Conservation (phyloP, 768 basidiomycete genomes). For the Austroboletus festivus region DNA sequence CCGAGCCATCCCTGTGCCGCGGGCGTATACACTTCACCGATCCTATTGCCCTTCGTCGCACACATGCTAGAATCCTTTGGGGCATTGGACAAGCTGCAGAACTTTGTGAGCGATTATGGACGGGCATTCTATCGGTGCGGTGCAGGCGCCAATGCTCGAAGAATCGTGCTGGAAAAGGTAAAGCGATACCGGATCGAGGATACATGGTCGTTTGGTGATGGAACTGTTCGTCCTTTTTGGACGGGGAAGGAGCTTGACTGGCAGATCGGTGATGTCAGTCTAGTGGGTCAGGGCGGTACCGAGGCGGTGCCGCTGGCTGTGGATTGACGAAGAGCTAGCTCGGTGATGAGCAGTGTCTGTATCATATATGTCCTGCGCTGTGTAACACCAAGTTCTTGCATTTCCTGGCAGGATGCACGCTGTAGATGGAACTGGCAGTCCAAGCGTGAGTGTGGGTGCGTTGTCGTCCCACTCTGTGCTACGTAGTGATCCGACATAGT, state of each 20-base stretch:
- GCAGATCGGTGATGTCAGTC: conserved; percentile 43
- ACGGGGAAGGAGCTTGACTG: conserved; percentile 78
- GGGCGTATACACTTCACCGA: conserved; percentile 92
- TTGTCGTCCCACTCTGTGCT: not conserved
- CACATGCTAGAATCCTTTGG: conserved; percentile 85
- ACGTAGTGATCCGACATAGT: no score
- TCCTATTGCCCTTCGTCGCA: conserved; percentile 86
- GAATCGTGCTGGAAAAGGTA: conserved; percentile 45
- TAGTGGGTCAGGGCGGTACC: conserved; percentile 9
- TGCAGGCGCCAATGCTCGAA: conserved; percentile 28
- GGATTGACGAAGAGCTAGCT: conserved; percentile 8
- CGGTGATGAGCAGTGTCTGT: conserved; percentile 8
- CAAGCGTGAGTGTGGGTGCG: conserved; percentile 12
- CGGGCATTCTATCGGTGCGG: conserved; percentile 69
- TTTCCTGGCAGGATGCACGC: not conserved
- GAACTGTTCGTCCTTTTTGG: conserved; percentile 81
- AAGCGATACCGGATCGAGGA: conserved; percentile 41
- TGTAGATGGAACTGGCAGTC: not conserved
- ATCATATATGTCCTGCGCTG: conserved; percentile 1
- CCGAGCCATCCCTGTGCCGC: conserved; percentile 82
- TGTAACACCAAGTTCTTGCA: conserved; percentile 2
- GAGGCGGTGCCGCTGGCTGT: conserved; percentile 26
- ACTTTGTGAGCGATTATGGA: conserved; percentile 77
- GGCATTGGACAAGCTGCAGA: conserved; percentile 76
- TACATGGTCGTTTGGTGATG: conserved; percentile 42